Conservation (phyloP, 176 grass and related monocot genomes). For the Triticum timopheevii region DNA sequence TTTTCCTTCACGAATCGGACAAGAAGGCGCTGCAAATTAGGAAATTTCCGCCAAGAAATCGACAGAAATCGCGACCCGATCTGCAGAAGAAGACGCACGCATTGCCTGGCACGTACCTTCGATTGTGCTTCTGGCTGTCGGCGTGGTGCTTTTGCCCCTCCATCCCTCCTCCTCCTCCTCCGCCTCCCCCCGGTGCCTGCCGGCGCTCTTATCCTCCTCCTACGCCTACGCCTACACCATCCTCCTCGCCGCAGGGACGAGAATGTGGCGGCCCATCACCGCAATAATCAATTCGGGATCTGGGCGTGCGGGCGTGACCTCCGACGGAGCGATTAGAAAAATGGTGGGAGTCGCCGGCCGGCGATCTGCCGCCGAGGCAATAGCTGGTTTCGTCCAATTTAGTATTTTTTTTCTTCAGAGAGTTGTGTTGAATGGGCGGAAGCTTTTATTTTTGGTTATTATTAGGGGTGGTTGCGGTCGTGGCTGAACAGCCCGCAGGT, state of each 20-base stretch:
- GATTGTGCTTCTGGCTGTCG: slow-evolving; percentile 20
- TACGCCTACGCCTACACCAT: not conserved
- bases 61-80: not conserved
- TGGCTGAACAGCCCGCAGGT: not conserved
- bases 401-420: not conserved
- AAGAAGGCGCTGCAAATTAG: not conserved
- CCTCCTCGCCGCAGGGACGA: not conserved
- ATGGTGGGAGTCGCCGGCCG: not conserved
- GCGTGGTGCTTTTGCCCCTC: slow-evolving; percentile 37
- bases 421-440: not conserved
- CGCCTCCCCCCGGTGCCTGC: not conserved
- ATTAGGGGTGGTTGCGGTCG: not conserved
- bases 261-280: slow-evolving; percentile 42
- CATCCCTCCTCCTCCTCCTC: not conserved
- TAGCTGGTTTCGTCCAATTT: not conserved
- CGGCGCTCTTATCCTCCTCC: slow-evolving; percentile 16
- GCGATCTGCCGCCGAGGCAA: slow-evolving; percentile 16
- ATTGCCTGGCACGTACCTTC: slow-evolving; percentile 2
- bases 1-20: slow-evolving; percentile 23
- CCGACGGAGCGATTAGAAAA: slow-evolving; percentile 8
- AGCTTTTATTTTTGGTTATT: slow-evolving; percentile 20
- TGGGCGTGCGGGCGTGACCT: not conserved
- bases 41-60: not conserved
- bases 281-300: slow-evolving; percentile 12
- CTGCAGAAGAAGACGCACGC: not conserved